Percentiles rank a stretch among this genome's conserved stretches.
Conservation (phyloP, 495 filamentous ascomycete genomes). For the Hyaloscypha bicolor region DNA sequence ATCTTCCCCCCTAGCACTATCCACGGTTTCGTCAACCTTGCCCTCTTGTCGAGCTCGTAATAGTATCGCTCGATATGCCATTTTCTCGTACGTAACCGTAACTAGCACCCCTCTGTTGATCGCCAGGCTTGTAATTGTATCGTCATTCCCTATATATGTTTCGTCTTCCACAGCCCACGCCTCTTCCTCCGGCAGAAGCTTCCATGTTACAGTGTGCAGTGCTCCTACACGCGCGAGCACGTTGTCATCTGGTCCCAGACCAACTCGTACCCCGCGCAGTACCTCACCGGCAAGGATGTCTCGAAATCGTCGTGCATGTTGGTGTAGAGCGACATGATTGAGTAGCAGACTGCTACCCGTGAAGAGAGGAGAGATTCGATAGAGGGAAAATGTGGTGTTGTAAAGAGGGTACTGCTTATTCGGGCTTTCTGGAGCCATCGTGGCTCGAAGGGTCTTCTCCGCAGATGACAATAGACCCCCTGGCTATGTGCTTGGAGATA, state of each 20-base stretch:
- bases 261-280: slow-evolving; percentile 46
- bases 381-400: slow-evolving; percentile 57
- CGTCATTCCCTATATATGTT: slow-evolving; percentile 23
- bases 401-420: slow-evolving; percentile 44
- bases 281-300: slow-evolving; percentile 55
- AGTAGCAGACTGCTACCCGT: slow-evolving; percentile 41
- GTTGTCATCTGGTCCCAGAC: slow-evolving; percentile 38
- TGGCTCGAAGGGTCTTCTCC: neutral
- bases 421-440: slow-evolving; percentile 16
- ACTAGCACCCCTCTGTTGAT: slow-evolving; percentile 44
- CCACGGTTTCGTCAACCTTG: neutral
- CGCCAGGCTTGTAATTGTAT: slow-evolving; percentile 16
- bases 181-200: slow-evolving; percentile 38
- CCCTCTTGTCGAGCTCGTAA: slow-evolving; percentile 15
- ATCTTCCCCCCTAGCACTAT: slow-evolving; percentile 9
- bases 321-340: slow-evolving; percentile 36
- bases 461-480: neutral
- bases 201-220: slow-evolving; percentile 51
- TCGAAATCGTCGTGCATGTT: slow-evolving; percentile 52
- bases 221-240: slow-evolving; percentile 47
- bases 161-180: slow-evolving; percentile 26
- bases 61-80: slow-evolving; percentile 49
- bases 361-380: slow-evolving; percentile 58
- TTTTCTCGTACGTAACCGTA: slow-evolving; percentile 52
- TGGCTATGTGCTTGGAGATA: neutral